Evolutionary conservation across 495 filamentous ascomycete genomes (phyloP).

Genomic region (Glutinoglossum americanum): DNA sequence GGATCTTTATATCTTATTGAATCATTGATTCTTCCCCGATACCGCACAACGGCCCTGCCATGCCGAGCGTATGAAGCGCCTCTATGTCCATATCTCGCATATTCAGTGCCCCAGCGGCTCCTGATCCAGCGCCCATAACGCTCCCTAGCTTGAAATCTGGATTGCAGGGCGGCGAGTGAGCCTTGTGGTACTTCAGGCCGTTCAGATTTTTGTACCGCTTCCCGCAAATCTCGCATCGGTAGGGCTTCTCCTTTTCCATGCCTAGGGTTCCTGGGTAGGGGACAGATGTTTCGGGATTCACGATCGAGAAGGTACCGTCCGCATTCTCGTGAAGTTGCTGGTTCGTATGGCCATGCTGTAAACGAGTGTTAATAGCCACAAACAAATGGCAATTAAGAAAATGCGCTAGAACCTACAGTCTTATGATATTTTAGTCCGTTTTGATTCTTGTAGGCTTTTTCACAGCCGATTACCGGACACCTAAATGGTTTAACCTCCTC

Average conservation of each 20-base stretch:
- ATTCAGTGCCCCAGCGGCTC: not conserved
- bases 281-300: conserved; percentile 82
- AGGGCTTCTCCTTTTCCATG: conserved; percentile 99
- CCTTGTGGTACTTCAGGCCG: conserved; percentile 81
- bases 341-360: conserved; percentile 79
- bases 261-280: conserved; percentile 91
- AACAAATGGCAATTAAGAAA: too few species aligned
- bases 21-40: conserved; percentile 1
- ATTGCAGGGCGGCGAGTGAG: conserved; percentile 56
- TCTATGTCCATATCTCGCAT: not conserved
- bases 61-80: not conserved
- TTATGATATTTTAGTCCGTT: conserved; percentile 87
- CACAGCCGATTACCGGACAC: conserved; percentile 94
- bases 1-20: not conserved
- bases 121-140: not conserved
- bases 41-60: not conserved
- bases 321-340: conserved; percentile 88
- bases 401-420: conserved; percentile 29
- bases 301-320: conserved; percentile 93
- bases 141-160: conserved; percentile 10
- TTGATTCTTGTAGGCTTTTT: conserved; percentile 99
- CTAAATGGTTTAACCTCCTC: conserved; percentile 86
- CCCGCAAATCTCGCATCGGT: conserved; percentile 86
- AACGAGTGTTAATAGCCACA: not conserved
- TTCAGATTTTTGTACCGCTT: conserved; percentile 99